phyloP scores from a whole-genome alignment of 306 rosid species.

The Gillenia trifoliata region DNA sequence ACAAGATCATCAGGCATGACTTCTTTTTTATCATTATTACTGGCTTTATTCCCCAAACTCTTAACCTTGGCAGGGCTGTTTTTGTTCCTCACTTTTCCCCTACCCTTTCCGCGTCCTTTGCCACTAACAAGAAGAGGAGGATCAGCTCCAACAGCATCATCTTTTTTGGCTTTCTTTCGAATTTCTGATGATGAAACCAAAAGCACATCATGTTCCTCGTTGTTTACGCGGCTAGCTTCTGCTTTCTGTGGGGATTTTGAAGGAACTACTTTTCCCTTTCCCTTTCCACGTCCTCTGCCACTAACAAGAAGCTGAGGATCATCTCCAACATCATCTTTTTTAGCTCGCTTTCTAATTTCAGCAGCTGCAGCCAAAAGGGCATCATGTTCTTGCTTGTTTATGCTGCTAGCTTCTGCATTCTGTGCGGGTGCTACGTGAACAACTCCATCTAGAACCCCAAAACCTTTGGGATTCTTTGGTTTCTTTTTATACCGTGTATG shows the following conservation, averaged over 20 bases:
- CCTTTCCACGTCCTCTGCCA: constrained; percentile 35
- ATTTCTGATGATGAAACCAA: constrained; percentile 65
- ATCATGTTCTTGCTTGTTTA: constrained; percentile 78
- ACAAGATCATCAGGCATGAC: constrained; percentile 30
- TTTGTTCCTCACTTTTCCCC: constrained; percentile 51
- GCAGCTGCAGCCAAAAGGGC: constrained; percentile 84
- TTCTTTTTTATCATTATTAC: constrained; percentile 29
- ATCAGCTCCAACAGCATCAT: constrained; percentile 36
- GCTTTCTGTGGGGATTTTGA: constrained; percentile 44
- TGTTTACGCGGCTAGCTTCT: constrained; percentile 56
- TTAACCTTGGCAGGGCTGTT: constrained; percentile 28
- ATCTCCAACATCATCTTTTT: constrained; percentile 43
- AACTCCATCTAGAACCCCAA: constrained; percentile 94
- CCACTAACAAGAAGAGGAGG: constrained; percentile 33
- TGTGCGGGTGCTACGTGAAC: constrained; percentile 57
- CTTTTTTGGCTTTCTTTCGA: constrained; percentile 39
- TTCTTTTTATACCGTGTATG: constrained; percentile 66
- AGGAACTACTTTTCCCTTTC: constrained; percentile 51
- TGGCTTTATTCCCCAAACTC: constrained; percentile 27
- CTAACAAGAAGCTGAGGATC: constrained; percentile 32
- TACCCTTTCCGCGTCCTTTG: constrained; percentile 42
- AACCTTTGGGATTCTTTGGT: constrained; percentile 83
- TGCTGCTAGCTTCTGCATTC: constrained; percentile 56
- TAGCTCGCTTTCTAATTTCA: constrained; percentile 48
- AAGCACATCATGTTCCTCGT: constrained; percentile 73